Evolutionary conservation across 2,329 filamentous ascomycete species (phyloP).

Genomic region (Orbilia javanica): DNA sequence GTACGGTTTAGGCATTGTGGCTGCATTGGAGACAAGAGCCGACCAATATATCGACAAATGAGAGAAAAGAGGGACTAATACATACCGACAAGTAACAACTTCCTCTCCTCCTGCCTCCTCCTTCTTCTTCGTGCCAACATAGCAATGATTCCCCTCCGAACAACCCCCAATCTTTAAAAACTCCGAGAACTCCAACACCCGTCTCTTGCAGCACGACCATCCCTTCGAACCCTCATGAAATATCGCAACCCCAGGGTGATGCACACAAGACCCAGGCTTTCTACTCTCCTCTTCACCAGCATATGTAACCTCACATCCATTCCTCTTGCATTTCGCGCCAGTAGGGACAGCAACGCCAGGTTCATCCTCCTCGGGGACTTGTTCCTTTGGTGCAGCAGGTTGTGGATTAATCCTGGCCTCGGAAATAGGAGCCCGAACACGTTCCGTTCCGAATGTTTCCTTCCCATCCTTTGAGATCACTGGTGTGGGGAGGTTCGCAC

Average conservation of each 20-base stretch:
- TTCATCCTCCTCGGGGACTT: conserved; percentile 83
- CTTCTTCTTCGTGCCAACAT: conserved; percentile 79
- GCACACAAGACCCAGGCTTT: conserved; percentile 81
- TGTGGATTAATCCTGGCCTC: conserved; percentile 67
- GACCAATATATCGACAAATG: neutral
- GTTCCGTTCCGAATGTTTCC: conserved; percentile 66
- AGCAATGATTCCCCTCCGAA: conserved; percentile 84
- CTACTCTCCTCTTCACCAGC: conserved; percentile 71
- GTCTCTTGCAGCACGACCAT: conserved; percentile 94
- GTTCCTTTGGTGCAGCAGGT: conserved; percentile 74
- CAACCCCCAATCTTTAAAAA: conserved; percentile 97
- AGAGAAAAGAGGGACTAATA: conserved; percentile 68
- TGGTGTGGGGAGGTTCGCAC: conserved; percentile 58
- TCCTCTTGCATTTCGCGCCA: conserved; percentile 81
- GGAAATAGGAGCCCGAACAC: conserved; percentile 61
- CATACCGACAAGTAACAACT: conserved; percentile 74
- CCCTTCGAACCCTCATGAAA: conserved; percentile 98
- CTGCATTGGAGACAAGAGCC: no score
- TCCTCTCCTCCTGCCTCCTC: conserved; percentile 63
- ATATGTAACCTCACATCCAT: conserved; percentile 78
- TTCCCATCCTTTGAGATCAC: conserved; percentile 67
- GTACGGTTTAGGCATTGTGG: no score
- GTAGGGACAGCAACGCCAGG: conserved; percentile 78
- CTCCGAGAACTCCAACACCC: conserved; percentile 96
- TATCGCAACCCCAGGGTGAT: conserved; percentile 89